Evolutionary conservation across 352 stramenopile species (phyloP).

Genomic region (Globisporangium recalcitrans): DNA sequence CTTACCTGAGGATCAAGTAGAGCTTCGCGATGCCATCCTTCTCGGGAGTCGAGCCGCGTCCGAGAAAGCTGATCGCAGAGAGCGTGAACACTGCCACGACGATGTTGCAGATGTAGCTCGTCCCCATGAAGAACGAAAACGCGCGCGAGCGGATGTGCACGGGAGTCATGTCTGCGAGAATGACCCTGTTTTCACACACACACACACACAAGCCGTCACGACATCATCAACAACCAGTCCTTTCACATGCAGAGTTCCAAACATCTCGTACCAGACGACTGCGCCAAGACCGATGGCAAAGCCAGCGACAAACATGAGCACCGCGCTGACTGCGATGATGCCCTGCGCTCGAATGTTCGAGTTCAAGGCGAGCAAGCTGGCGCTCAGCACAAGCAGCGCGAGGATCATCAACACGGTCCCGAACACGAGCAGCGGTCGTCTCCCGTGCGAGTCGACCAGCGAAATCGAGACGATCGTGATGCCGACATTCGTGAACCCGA

Average conservation of each 20-base stretch:
- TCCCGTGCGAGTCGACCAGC: conserved; percentile 71
- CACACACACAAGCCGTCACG: neutral
- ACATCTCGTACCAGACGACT: conserved; percentile 58
- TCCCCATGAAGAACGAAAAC: conserved; percentile 81
- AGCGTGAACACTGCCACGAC: conserved; percentile 70
- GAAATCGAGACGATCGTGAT: conserved; percentile 75
- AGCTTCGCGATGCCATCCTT: conserved; percentile 85
- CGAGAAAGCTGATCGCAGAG: conserved; percentile 72
- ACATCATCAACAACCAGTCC: neutral
- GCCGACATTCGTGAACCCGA: conserved; percentile 68
- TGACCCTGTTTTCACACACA: conserved; percentile 61
- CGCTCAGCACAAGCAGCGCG: conserved; percentile 60
- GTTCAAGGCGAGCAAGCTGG: conserved; percentile 57
- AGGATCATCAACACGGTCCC: conserved; percentile 74
- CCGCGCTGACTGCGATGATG: conserved; percentile 63
- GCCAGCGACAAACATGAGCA: conserved; percentile 77
- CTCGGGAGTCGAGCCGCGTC: conserved; percentile 50
- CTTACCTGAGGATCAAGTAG: conserved; percentile 68
- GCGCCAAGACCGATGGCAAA: conserved; percentile 82
- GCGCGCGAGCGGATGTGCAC: conserved; percentile 80
- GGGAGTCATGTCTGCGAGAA: conserved; percentile 85
- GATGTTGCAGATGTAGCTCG: conserved; percentile 86
- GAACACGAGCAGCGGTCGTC: conserved; percentile 63
- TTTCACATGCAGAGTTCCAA: neutral
- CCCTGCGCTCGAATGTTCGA: conserved; percentile 43